Evolutionary conservation across 2,329 filamentous ascomycete genomes (phyloP).

Genomic region (Rasamsonia emersonii): DNA sequence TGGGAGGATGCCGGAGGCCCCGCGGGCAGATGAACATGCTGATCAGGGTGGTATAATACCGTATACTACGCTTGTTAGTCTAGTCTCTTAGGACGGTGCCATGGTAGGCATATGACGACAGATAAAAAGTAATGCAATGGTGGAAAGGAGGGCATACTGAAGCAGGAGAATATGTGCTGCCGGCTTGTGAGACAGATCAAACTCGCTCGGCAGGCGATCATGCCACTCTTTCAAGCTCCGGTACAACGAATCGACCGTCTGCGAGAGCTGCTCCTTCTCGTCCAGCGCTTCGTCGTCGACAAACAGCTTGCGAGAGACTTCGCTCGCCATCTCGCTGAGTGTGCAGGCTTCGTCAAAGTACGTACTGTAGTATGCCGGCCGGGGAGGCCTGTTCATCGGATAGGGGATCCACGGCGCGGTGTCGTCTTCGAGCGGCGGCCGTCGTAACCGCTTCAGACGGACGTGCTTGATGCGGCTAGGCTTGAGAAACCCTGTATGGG

Average conservation of each 20-base stretch:
- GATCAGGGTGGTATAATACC: conserved; percentile 26
- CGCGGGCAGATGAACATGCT: conserved; percentile 24
- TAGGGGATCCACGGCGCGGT: conserved; percentile 23
- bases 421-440: conserved; percentile 12
- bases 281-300: conserved; percentile 9
- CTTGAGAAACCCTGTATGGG: conserved; percentile 28
- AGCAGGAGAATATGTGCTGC: conserved; percentile 27
- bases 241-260: conserved; percentile 22
- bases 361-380: conserved; percentile 19
- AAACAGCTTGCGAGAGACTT: conserved; percentile 27
- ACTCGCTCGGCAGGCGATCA: conserved; percentile 19
- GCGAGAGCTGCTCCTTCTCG: conserved; percentile 9
- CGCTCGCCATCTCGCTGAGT: conserved; percentile 26
- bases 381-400: conserved; percentile 21
- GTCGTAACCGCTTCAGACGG: conserved; percentile 16
- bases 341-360: conserved; percentile 28
- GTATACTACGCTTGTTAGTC: conserved; percentile 21
- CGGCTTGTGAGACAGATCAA: conserved; percentile 17
- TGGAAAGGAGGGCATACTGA: conserved; percentile 13
- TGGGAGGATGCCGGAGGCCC: conserved; percentile 11
- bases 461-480: conserved; percentile 27
- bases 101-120: no score
- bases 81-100: no score
- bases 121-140: no score
- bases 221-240: conserved; percentile 23